A percentile compares a stretch with the other conserved stretches of the same genome.
phyloP scores from a whole-genome alignment of 805 yeast genomes.

The Starmera amethionina region DNA sequence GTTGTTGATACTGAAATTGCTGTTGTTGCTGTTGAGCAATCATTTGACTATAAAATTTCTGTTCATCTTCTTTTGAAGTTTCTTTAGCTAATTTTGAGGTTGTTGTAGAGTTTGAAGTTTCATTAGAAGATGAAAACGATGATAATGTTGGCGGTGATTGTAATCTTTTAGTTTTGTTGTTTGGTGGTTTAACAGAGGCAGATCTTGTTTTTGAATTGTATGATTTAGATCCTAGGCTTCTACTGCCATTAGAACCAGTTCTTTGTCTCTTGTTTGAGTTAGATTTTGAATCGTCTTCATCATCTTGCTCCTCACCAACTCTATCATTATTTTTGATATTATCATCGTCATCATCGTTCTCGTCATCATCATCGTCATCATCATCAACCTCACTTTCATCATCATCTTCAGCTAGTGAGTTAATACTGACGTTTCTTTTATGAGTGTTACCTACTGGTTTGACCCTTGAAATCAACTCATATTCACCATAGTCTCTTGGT shows the following conservation, averaged over 20 bases:
- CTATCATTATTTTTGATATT: not conserved
- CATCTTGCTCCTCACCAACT: constrained; percentile 7
- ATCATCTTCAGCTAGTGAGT: constrained; percentile 9
- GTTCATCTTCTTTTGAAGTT: too few relatives aligned
- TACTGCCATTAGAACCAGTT: not conserved
- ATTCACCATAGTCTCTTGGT: constrained; percentile 60
- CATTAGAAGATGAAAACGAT: too few relatives aligned
- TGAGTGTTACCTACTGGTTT: constrained; percentile 3
- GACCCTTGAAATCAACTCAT: constrained; percentile 28
- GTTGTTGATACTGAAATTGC: too few relatives aligned
- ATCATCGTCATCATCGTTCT: constrained; percentile 8
- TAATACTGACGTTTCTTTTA: constrained; percentile 5
- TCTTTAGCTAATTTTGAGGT: not conserved
- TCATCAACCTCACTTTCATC: constrained; percentile 9
- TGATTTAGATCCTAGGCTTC: not conserved
- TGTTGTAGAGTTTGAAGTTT: not conserved
- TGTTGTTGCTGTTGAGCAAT: too few relatives aligned
- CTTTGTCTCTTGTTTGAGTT: not conserved
- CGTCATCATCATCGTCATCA: constrained; percentile 10
- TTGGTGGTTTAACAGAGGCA: not conserved
- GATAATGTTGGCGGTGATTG: too few relatives aligned
- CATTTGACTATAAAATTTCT: too few relatives aligned
- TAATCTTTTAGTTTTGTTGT: not conserved
- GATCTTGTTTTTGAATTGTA: not conserved
- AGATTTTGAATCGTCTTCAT: not conserved